These are phyloP conservation scores for Trichoderma parareesei DNA, from an alignment of 495 filamentous ascomycete genomes.

Conservation along the genomic window DNA sequence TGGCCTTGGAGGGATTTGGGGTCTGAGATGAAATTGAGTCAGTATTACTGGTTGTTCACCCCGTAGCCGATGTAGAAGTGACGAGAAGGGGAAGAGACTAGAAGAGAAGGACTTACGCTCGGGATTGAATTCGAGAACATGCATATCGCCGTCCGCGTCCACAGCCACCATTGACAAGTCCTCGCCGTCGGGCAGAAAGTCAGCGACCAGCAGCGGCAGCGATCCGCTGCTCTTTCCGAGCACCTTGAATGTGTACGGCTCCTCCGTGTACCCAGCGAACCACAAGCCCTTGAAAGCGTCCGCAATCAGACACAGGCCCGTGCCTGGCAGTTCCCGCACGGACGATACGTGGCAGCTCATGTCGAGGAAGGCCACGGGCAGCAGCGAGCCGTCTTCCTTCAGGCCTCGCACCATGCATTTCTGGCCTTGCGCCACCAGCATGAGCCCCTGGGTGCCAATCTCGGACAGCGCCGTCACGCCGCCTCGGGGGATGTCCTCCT, in stretches of 20 bases:
- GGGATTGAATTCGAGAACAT: conserved; percentile 88
- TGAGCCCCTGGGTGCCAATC: conserved; percentile 84
- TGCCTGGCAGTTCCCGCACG: conserved; percentile 71
- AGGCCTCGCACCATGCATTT: conserved; percentile 95
- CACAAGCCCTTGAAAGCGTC: conserved; percentile 90
- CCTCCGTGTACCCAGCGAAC: conserved; percentile 91
- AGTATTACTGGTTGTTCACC: background rate
- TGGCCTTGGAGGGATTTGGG: conserved; percentile 88
- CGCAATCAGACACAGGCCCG: conserved; percentile 73
- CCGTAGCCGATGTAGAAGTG: background rate
- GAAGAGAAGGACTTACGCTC: conserved; percentile 48
- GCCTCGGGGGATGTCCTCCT: conserved; percentile 79
- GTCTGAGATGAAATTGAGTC: conserved; percentile 42
- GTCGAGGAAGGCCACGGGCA: conserved; percentile 96
- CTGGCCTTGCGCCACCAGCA: conserved; percentile 88
- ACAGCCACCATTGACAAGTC: conserved; percentile 75
- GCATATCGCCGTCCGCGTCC: conserved; percentile 78
- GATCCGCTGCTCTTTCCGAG: conserved; percentile 75
- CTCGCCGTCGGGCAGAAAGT: conserved; percentile 81
- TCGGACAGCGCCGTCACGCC: conserved; percentile 84
- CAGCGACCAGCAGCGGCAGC: conserved; percentile 71
- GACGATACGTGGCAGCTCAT: conserved; percentile 86
- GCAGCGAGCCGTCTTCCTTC: conserved; percentile 83
- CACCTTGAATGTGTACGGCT: conserved; percentile 90
- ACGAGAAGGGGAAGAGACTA: background rate